Evolutionary conservation across 2,329 filamentous ascomycete species (phyloP).

Genomic region (Fusarium sp.): DNA sequence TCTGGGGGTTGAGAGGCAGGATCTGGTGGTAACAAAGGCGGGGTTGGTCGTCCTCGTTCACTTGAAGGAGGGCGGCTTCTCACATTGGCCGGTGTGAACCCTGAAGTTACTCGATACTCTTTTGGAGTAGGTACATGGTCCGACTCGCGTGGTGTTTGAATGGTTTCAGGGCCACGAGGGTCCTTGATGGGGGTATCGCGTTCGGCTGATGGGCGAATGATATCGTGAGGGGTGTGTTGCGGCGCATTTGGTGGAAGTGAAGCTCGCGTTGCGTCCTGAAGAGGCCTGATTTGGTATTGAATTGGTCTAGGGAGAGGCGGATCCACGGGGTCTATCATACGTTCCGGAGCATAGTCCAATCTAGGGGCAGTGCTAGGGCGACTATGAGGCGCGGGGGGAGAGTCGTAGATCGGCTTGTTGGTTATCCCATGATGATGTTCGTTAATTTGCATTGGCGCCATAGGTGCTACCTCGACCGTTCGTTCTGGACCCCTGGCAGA

Average conservation of each 20-base stretch:
- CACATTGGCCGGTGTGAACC: conserved; percentile 51
- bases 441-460: conserved; percentile 8
- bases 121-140: conserved; percentile 46
- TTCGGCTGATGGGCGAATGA: conserved; percentile 40
- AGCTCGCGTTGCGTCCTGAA: conserved; percentile 22
- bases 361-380: conserved; percentile 19
- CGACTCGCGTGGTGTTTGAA: conserved; percentile 35
- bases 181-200: conserved; percentile 33
- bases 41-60: conserved; percentile 46
- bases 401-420: conserved; percentile 5
- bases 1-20: conserved; percentile 45
- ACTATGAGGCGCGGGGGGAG: not conserved
- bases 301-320: conserved; percentile 14
- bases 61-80: conserved; percentile 47
- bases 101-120: conserved; percentile 44
- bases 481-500: conserved; percentile 12
- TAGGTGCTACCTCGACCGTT: conserved; percentile 13
- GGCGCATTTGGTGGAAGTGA: conserved; percentile 28
- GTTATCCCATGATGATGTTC: conserved; percentile 12
- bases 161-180: conserved; percentile 20
- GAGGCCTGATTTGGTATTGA: conserved; percentile 18
- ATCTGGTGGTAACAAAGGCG: conserved; percentile 45
- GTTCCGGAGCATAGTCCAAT: conserved; percentile 34
- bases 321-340: conserved; percentile 32
- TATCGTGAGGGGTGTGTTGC: conserved; percentile 28